These are phyloP conservation scores for Nothophaeocryptopus gaeumannii DNA, from an alignment of 2,329 filamentous ascomycete species.

Conservation along the genomic window DNA sequence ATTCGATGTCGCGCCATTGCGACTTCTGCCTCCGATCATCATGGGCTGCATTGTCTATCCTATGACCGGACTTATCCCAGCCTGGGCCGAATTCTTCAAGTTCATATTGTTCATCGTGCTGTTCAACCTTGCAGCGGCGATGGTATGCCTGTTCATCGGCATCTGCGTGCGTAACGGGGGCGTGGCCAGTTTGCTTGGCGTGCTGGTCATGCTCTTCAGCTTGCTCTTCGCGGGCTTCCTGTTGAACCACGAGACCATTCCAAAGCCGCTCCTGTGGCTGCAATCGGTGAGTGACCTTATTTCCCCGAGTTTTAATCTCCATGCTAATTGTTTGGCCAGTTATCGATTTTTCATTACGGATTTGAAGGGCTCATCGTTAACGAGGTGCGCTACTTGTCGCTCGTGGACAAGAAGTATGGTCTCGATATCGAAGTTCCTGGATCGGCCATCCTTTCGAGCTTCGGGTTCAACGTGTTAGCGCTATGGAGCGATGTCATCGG, in stretches of 20 bases:
- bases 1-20: slow-evolving; percentile 95
- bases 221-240: slow-evolving; percentile 90
- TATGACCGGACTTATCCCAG: slow-evolving; percentile 89
- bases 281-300: slow-evolving; percentile 61
- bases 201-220: slow-evolving; percentile 95
- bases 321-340: slow-evolving; percentile 36
- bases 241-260: slow-evolving; percentile 91
- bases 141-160: slow-evolving; percentile 92
- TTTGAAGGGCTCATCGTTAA: slow-evolving; percentile 97
- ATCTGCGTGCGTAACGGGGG: slow-evolving; percentile 89
- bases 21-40: slow-evolving; percentile 88
- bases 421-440: slow-evolving; percentile 95
- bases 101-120: slow-evolving; percentile 90
- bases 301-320: not conserved
- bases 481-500: slow-evolving; percentile 83
- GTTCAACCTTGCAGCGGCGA: slow-evolving; percentile 91
- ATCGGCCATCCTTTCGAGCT: slow-evolving; percentile 87
- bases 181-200: slow-evolving; percentile 90
- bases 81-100: slow-evolving; percentile 78
- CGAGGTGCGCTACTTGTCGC: slow-evolving; percentile 83
- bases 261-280: slow-evolving; percentile 79
- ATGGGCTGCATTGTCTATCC: slow-evolving; percentile 96
- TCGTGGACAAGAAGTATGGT: slow-evolving; percentile 92
- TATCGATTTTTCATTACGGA: slow-evolving; percentile 97
- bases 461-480: slow-evolving; percentile 86